Evolutionary conservation across 2,329 filamentous ascomycete species (phyloP).

Genomic region (Aspergillus tamarii): DNA sequence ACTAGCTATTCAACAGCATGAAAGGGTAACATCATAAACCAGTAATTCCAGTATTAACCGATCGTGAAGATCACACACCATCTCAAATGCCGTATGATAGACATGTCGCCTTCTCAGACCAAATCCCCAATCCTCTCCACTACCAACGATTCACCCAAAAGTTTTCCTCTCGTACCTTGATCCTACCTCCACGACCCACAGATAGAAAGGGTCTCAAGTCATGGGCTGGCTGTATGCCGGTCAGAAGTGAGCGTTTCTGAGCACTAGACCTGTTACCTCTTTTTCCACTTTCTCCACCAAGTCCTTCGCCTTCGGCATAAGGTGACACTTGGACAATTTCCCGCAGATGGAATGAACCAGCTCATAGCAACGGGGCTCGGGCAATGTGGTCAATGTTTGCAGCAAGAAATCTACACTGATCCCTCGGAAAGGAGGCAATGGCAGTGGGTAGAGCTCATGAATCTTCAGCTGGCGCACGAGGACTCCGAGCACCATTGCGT

Average conservation of each 20-base stretch:
- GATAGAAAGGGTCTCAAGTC: neutral
- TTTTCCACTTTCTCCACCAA: neutral
- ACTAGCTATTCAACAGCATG: neutral
- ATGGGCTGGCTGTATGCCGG: neutral
- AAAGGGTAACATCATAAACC: neutral
- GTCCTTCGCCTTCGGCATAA: constrained; percentile 4
- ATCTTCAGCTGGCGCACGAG: constrained; percentile 1
- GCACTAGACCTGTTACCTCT: neutral
- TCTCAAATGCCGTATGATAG: neutral
- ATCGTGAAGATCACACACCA: neutral
- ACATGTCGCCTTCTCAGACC: neutral
- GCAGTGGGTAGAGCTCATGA: constrained; percentile 7
- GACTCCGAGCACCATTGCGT: neutral
- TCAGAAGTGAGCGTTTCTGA: neutral
- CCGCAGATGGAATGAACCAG: neutral
- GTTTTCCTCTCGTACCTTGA: too few relatives aligned
- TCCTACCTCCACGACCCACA: neutral
- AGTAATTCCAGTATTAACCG: neutral
- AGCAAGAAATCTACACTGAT: neutral
- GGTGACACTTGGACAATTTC: neutral
- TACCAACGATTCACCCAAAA: neutral
- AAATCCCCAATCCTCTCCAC: neutral
- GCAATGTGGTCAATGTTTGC: neutral
- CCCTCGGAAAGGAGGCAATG: neutral
- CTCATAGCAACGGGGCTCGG: constrained; percentile 4